Evolutionary conservation across 116 monocot species (phyloP), one percentile per base, ranked within the genome.

Genomic region (Posidonia oceanica): DNA sequence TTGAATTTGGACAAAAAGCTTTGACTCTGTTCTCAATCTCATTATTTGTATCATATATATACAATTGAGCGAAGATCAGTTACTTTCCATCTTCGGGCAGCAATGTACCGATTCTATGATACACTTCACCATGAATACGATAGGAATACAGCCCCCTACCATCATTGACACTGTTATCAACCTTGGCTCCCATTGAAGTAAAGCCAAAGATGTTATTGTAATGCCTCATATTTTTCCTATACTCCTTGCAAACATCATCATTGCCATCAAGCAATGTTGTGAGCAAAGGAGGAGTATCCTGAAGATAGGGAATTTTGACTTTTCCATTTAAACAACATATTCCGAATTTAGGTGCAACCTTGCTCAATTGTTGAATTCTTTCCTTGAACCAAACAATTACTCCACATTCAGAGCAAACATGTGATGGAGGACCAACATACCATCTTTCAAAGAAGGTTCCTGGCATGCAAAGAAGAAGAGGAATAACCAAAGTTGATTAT

Each of bases 141-240:
- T 39, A 65, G 7, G 7, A 39, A n/a, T 16, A 65, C 0, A 39
- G 65, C 0, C 65, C 65, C 3, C 5, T 0, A 23, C 39, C 16
- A 40, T 10, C 11, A 65, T 39, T 65, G 14, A 65, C 39, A 65
- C 39, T 17, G 4, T 29, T 37, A 65, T 65, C 65, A 5, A 65
- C 3, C 13, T 65, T 65, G 7, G 65, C 65, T 41, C 65, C 65
- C 65, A 65, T 65, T 5, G 65, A 65, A 14, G 65, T 65, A 42
- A 65, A 65, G 12, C 3, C 18, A 65, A 65, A 65, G 4, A 7
- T 18, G 3, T n/a, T 23, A 18, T 65, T 65, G 3, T 65, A 65
- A 5, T 14, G 3, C 4, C 65, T 40, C 1, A 65, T 65, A 4
- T 39, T 13, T 14, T 65, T 39, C 2, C 3, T 6, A 65, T 15